phyloP scores from a whole-genome alignment of 495 filamentous ascomycete species.

The Immersiella caudata region DNA sequence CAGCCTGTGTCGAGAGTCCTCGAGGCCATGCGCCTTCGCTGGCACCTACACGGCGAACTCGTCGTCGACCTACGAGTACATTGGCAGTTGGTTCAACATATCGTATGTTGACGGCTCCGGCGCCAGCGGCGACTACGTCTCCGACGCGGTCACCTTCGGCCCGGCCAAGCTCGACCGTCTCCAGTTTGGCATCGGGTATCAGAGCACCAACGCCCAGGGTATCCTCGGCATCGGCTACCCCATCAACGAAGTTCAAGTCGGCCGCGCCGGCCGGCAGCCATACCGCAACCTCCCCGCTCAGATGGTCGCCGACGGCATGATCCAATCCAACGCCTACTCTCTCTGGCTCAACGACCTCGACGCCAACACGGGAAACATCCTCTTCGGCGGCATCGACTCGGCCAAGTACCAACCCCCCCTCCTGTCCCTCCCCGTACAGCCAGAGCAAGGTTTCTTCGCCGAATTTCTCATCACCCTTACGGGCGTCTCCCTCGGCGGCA shows the following conservation, averaged over 20 bases:
- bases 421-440: slow-evolving; percentile 74
- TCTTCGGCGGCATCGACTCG: slow-evolving; percentile 91
- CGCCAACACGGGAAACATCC: slow-evolving; percentile 73
- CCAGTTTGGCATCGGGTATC: slow-evolving; percentile 87
- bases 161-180: slow-evolving; percentile 61
- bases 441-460: slow-evolving; percentile 58
- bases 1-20: slow-evolving; percentile 53
- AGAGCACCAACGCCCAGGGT: slow-evolving; percentile 70
- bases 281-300: slow-evolving; percentile 82
- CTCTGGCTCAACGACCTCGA: slow-evolving; percentile 86
- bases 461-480: slow-evolving; percentile 86
- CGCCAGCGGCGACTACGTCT: slow-evolving; percentile 80
- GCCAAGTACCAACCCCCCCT: slow-evolving; percentile 74
- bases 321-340: slow-evolving; percentile 82
- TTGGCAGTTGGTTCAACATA: slow-evolving; percentile 84
- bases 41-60: slow-evolving; percentile 73
- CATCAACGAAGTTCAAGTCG: slow-evolving; percentile 78
- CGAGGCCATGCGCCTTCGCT: slow-evolving; percentile 55
- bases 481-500: slow-evolving; percentile 44
- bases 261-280: slow-evolving; percentile 54
- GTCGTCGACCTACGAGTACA: slow-evolving; percentile 79
- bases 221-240: slow-evolving; percentile 92
- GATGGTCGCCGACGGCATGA: slow-evolving; percentile 69
- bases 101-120: slow-evolving; percentile 86
- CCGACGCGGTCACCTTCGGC: slow-evolving; percentile 74